phyloP scores from a whole-genome alignment of 805 yeast species.

The Jamesozyma piceae region DNA sequence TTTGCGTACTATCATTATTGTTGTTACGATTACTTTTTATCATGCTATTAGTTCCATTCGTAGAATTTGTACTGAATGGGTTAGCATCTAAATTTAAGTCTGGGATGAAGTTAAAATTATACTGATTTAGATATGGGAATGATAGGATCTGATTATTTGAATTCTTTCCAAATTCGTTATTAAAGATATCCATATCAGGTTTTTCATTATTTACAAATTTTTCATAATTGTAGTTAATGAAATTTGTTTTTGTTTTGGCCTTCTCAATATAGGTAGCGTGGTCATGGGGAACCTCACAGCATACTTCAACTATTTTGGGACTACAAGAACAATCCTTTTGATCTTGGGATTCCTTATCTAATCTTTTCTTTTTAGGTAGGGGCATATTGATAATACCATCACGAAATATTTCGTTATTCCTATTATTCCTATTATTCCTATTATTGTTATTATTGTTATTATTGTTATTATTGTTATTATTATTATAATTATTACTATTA shows the following conservation, averaged over 20 bases:
- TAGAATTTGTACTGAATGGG: not conserved
- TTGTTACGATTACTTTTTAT: not conserved
- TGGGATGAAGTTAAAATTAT: not conserved
- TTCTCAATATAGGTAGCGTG: not conserved
- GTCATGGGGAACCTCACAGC: slow-evolving; percentile 33
- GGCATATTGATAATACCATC: slow-evolving; percentile 17
- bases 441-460: not conserved
- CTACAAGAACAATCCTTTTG: slow-evolving; percentile 24
- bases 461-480: not conserved
- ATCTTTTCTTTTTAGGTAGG: not conserved
- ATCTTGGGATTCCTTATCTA: not conserved
- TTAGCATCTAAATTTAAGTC: not conserved
- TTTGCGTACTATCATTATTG: not conserved
- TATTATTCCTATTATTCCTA: no score
- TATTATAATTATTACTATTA: no score
- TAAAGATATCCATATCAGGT: not conserved
- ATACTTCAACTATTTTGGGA: slow-evolving; percentile 34
- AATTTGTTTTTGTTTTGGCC: not conserved
- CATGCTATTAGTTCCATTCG: not conserved
- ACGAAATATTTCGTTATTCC: slow-evolving; percentile 1
- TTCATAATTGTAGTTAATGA: not conserved
- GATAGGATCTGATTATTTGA: not conserved
- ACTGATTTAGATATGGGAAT: not conserved
- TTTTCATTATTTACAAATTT: not conserved
- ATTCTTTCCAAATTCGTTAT: not conserved